These are phyloP conservation scores for Xylariaceae sp. DNA, from an alignment of 2,329 filamentous ascomycete genomes.

Conservation along the genomic window DNA sequence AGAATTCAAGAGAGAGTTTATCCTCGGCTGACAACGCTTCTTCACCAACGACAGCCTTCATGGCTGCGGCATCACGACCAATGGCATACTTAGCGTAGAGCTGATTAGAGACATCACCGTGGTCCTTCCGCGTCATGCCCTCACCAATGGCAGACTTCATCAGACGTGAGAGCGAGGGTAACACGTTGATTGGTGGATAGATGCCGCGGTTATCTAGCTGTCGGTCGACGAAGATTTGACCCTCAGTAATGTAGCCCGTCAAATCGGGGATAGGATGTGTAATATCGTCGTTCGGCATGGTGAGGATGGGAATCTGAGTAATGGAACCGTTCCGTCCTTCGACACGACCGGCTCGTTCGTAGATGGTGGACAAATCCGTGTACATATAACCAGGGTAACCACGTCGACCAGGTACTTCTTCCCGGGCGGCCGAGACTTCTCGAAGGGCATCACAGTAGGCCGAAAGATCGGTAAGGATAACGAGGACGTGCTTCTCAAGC, in stretches of 20 bases:
- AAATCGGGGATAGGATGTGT: slow-evolving; percentile 98
- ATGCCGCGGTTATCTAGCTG: slow-evolving; percentile 94
- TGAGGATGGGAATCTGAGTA: slow-evolving; percentile 97
- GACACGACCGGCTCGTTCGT: slow-evolving; percentile 98
- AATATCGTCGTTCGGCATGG: slow-evolving; percentile 99
- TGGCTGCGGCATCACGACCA: slow-evolving; percentile 94
- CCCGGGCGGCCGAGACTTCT: slow-evolving; percentile 96
- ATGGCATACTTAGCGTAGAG: slow-evolving; percentile 99
- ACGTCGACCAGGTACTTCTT: slow-evolving; percentile 98
- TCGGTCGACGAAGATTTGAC: slow-evolving; percentile 97
- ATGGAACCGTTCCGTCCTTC: slow-evolving; percentile 97
- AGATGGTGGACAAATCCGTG: slow-evolving; percentile 99
- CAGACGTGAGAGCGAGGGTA: slow-evolving; percentile 96
- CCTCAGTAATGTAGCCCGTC: slow-evolving; percentile 98
- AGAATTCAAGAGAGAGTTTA: slow-evolving; percentile 95
- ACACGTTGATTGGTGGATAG: slow-evolving; percentile 98
- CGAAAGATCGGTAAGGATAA: slow-evolving; percentile 97
- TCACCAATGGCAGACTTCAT: slow-evolving; percentile 99
- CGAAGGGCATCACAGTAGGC: slow-evolving; percentile 98
- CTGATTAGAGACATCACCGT: slow-evolving; percentile 98
- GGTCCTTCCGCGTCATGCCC: slow-evolving; percentile 94
- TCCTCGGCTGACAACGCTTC: slow-evolving; percentile 95
- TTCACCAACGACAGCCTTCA: slow-evolving; percentile 99
- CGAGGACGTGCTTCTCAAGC: slow-evolving; percentile 98
- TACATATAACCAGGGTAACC: slow-evolving; percentile 99